Base-by-base conservation (phyloP, 306 rosid species). In the Prunus padus region DNA sequence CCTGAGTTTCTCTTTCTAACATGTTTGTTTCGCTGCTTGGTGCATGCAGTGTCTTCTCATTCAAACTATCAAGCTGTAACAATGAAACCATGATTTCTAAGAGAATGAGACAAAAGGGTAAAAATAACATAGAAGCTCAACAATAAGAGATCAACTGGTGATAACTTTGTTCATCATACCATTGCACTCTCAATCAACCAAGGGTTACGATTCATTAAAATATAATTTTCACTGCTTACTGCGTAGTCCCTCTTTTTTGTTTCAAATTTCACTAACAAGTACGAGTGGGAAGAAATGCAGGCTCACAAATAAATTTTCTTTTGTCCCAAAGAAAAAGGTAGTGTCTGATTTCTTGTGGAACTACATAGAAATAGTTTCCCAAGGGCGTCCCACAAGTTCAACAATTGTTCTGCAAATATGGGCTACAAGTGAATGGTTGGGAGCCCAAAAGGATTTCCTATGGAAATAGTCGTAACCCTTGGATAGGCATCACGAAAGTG, bases 1-100 rank as follows among this genome's bases (percentile, higher is more conserved):
- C 90, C 91, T 88, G 82, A 65, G 69, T 20, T 65, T 79, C 86
- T 76, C 71, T 84, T 65, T 79, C 88, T 31, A 44, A 69, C 46
- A 62, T 55, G 42, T 47, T 62, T 40, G 64, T 57, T 74, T 65
- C 82, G 55, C 70, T 19, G 66, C 62, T 67, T 9, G 79, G 78
- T 71, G 74, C 54, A 69, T 71, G 65, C 55, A 87, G 62, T 54
- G 82, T 76, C 63, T 84, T 83, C 89, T 94, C 98, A 62, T 94
- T 94, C 89, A 88, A 80, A 61, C 80, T 85, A 80, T 94, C 98
- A 71, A 94, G 83, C 98, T 94, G 92, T 86, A 82, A 67, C 42
- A 57, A 60, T 60, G 73, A 60, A 70, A 52, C 74, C 26, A 69
- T 61, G 74, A 81, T 20, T 67, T 66, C 31, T 86, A 40, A 82